Conservation (phyloP, 768 basidiomycete species). For the Suillus discolor region DNA sequence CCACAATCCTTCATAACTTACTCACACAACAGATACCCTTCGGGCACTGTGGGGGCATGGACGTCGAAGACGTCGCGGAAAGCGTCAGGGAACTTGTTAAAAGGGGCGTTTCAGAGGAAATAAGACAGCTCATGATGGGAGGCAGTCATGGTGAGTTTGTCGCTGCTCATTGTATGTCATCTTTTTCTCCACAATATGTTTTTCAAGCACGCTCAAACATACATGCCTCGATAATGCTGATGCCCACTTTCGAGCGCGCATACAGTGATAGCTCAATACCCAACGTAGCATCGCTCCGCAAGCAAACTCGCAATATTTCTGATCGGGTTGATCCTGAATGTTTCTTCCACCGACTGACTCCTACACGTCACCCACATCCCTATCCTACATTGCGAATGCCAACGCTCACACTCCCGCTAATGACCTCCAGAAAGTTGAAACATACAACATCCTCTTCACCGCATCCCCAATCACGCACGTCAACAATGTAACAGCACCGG, state of each 20-base stretch:
- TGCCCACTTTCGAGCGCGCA: neutral
- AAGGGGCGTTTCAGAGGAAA: conserved; percentile 49
- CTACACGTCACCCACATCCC: neutral
- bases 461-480: conserved; percentile 62
- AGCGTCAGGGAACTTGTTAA: conserved; percentile 52
- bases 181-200: neutral
- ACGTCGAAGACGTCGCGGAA: conserved; percentile 65
- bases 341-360: conserved; percentile 27
- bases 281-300: conserved; percentile 62
- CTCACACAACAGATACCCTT: conserved; percentile 51
- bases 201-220: neutral
- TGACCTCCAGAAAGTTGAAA: conserved; percentile 48
- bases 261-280: conserved; percentile 63
- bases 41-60: conserved; percentile 63
- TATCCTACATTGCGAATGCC: too few species aligned
- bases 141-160: conserved; percentile 77
- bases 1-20: neutral
- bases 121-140: conserved; percentile 58
- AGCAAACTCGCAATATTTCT: conserved; percentile 63
- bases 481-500: conserved; percentile 49
- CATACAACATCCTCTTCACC: conserved; percentile 44
- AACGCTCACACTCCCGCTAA: conserved; percentile 20
- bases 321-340: conserved; percentile 61
- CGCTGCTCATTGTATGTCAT: conserved; percentile 43
- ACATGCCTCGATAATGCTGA: neutral